These are phyloP conservation scores for Acrodontium crateriforme DNA, from an alignment of 2,329 filamentous ascomycete genomes.

Conservation along the genomic window DNA sequence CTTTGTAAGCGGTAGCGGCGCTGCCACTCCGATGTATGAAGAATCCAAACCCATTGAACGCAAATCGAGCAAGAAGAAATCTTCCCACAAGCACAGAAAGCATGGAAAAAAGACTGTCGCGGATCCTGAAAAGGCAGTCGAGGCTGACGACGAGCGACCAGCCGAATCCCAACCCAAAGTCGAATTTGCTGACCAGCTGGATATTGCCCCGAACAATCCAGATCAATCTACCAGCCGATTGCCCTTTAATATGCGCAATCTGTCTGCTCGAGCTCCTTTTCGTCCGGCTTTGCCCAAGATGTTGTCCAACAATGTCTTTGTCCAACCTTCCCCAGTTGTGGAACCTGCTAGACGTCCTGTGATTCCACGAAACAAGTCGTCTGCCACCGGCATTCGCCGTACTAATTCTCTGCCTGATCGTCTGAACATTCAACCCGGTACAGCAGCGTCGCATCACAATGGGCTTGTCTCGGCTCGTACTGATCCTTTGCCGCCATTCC, in stretches of 20 bases:
- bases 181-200: constrained; percentile 26
- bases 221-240: constrained; percentile 8
- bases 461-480: constrained; percentile 4
- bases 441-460: background rate
- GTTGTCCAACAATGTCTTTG: constrained; percentile 58
- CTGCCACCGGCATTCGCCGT: constrained; percentile 45
- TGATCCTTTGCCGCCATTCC: constrained; percentile 17
- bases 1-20: constrained; percentile 26
- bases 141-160: constrained; percentile 17
- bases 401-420: constrained; percentile 63
- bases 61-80: constrained; percentile 15
- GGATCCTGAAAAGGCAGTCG: constrained; percentile 26
- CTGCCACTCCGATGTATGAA: constrained; percentile 2
- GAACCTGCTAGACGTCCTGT: constrained; percentile 6
- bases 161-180: constrained; percentile 14
- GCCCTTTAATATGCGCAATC: constrained; percentile 25
- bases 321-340: constrained; percentile 22
- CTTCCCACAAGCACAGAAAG: constrained; percentile 28
- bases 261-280: constrained; percentile 37
- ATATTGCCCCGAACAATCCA: constrained; percentile 10
- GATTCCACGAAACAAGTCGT: constrained; percentile 7
- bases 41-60: constrained; percentile 21
- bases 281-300: constrained; percentile 47
- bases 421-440: constrained; percentile 31
- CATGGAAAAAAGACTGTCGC: constrained; percentile 32